Conservation (phyloP, 1,284 basidiomycete genomes). For the Sanghuangporus baumii region DNA sequence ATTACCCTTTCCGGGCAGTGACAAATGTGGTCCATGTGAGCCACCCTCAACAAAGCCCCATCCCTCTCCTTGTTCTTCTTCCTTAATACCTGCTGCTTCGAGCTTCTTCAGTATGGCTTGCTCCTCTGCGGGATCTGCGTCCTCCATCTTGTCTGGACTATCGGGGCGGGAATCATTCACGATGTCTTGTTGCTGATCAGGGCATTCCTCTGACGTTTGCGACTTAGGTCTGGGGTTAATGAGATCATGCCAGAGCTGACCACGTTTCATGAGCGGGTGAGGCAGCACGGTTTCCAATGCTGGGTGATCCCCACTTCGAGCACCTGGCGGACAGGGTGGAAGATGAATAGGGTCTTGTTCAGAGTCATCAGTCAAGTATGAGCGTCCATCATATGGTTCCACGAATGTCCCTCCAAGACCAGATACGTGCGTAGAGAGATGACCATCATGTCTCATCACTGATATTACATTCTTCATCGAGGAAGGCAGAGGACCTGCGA, state of each 20-base stretch:
- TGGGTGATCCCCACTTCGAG: constrained; percentile 14
- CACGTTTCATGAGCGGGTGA: constrained; percentile 6
- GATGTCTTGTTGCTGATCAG: background rate
- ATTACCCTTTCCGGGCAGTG: background rate
- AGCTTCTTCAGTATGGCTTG: background rate
- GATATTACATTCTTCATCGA: background rate
- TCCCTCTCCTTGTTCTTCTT: constrained; percentile 8
- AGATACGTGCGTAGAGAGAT: constrained; percentile 12
- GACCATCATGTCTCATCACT: constrained; percentile 11
- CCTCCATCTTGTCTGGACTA: too few species aligned
- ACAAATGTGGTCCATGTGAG: constrained; percentile 4
- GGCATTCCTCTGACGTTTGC: background rate
- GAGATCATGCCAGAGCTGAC: constrained; percentile 1
- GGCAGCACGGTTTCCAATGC: background rate
- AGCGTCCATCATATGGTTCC: constrained; percentile 15
- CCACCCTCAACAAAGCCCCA: constrained; percentile 16
- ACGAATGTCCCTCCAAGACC: constrained; percentile 8
- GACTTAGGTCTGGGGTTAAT: background rate
- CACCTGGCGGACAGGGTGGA: constrained; percentile 4
- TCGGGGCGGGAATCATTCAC: background rate
- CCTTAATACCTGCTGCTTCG: background rate
- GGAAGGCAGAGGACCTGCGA: background rate
- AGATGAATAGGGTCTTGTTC: constrained; percentile 2
- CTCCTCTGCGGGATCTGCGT: background rate
- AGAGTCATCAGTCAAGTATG: constrained; percentile 15